These are phyloP conservation scores for Cymbopogon citratus DNA, from an alignment of 176 grass and related monocot species.

Conservation along the genomic window DNA sequence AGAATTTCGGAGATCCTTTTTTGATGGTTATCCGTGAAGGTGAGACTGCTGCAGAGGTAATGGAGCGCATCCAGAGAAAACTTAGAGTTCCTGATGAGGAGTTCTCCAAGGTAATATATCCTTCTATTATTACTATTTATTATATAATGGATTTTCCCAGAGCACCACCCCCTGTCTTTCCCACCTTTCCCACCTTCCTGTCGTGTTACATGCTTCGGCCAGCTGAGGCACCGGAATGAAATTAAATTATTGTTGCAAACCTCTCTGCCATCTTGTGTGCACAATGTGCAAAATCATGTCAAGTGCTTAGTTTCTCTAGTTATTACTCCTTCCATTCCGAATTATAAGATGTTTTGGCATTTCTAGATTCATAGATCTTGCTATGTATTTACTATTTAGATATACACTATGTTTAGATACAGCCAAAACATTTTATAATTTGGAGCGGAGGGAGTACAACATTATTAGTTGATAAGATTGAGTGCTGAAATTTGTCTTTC, in stretches of 20 bases:
- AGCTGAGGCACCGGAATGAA: not conserved
- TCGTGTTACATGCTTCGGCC: not conserved
- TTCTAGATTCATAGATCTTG: not conserved
- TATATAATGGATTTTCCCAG: constrained; percentile 16
- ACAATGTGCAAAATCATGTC: not conserved
- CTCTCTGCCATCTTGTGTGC: not conserved
- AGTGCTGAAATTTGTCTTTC: not conserved
- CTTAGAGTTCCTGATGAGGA: constrained; percentile 63
- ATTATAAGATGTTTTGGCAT: not conserved
- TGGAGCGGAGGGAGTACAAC: not conserved
- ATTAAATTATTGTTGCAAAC: not conserved
- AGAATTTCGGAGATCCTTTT: constrained; percentile 85
- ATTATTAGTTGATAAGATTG: not conserved
- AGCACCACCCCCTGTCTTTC: not conserved
- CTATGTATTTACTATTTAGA: not conserved
- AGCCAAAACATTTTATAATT: not conserved
- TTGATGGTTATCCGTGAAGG: constrained; percentile 66
- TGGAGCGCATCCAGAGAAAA: constrained; percentile 59
- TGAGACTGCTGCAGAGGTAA: constrained; percentile 61
- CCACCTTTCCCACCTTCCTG: too few species aligned
- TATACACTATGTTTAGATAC: not conserved
- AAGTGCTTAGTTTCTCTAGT: not conserved
- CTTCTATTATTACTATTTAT: constrained; percentile 4
- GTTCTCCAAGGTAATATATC: constrained; percentile 63
- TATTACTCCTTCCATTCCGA: not conserved